These are phyloP conservation scores for Gossypium aridum DNA, from an alignment of 441 rosid species.

Conservation along the genomic window DNA sequence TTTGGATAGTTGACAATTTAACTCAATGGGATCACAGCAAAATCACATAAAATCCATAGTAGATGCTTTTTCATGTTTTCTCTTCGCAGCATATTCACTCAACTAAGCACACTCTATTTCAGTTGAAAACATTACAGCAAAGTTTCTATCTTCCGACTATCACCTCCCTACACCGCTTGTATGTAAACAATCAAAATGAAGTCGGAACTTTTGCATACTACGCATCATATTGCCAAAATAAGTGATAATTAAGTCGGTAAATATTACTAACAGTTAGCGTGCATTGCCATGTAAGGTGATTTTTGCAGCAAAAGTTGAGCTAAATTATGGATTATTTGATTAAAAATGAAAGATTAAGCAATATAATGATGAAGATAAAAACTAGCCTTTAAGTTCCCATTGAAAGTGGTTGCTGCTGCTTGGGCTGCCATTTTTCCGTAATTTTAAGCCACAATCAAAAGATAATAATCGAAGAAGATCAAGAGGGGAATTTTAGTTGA, in stretches of 20 bases:
- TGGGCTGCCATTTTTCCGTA: slow-evolving; percentile 12
- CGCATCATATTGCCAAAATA: background rate
- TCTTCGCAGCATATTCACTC: background rate
- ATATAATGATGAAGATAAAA: background rate
- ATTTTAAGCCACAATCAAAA: background rate
- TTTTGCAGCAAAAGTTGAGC: background rate
- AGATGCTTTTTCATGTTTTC: slow-evolving; percentile 1
- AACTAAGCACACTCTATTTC: background rate
- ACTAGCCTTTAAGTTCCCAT: slow-evolving; percentile 70
- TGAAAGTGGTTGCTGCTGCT: slow-evolving; percentile 40
- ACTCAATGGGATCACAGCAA: background rate
- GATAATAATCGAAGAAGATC: background rate
- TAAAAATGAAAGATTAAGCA: background rate
- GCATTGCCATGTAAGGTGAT: slow-evolving; percentile 1
- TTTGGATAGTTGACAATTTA: background rate
- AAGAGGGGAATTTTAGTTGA: background rate
- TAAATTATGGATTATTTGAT: background rate
- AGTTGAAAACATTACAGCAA: background rate
- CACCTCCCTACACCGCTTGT: background rate
- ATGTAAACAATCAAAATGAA: background rate
- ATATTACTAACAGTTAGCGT: slow-evolving; percentile 30
- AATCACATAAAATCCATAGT: background rate
- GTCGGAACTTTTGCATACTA: background rate
- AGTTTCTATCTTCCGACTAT: background rate
- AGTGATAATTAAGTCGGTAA: slow-evolving; percentile 8